Base-by-base conservation (phyloP, 352 stramenopile genomes). In the Globisporangium carolinianum region DNA sequence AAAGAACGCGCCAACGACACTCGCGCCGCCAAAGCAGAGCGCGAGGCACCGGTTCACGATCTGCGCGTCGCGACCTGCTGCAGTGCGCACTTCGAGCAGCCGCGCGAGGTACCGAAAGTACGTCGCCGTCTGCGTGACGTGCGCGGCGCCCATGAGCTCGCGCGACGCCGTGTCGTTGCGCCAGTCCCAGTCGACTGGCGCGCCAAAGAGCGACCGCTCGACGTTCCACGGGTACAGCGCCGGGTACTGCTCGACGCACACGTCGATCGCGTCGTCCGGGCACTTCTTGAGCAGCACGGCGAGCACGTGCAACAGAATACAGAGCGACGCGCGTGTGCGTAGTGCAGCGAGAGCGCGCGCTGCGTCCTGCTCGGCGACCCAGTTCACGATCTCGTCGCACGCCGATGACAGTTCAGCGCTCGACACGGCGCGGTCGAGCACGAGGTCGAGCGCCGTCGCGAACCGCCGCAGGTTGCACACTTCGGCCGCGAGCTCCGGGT, bases 241-340 rank as follows among this genome's bases (percentile, higher is more conserved):
- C 4, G 86, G 83, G 39, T 91, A 92, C 53, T 80, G 81, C 11
- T 55, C 59, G 2, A 92, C 77, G 48, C 86, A 91, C 15, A 91
- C 60, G 12, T 89, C 79, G 57, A 94, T 79, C 38, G 82, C 67
- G 63, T 91, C 76, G 17, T 71, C 41, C 0, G 83, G 76, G 11
- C 72, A 89, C 53, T 89, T 94, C 56, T 94, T 95, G 18, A 94
- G 58, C 55, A 95, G 62, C 50, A 95, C 69, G 51, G 89, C 83
- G 3, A 95, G 66, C 35, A 91, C 59, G 53, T 95, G 86, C 0
- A 95, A 65, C 6, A 91, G 55, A 4, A 95, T 55, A 51, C 82
- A 92, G 17, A 94, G 59, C 18, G 86, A 91, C 35, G 85, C 60
- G 24, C 68, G 76, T 45, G 89, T 74, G 42, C 70, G 67, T 9